A percentile compares a stretch with the other conserved stretches of the same genome.
These are phyloP conservation scores for Cutaneotrichosporon curvatum DNA, from an alignment of 1,284 basidiomycete genomes.

Conservation along the genomic window DNA sequence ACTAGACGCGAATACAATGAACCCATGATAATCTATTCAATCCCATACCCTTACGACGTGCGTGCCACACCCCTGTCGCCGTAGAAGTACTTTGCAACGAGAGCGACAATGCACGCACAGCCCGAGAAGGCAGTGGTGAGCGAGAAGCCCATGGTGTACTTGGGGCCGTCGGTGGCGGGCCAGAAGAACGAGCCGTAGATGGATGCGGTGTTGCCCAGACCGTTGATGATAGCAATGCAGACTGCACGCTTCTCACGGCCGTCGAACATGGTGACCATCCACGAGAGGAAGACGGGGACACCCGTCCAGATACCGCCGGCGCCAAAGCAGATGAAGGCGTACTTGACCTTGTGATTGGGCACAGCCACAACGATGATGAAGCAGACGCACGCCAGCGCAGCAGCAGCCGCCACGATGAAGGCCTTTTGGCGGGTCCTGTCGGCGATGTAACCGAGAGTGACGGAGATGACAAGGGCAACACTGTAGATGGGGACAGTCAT, in stretches of 20 bases:
- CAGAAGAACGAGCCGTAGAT: conserved; percentile 46
- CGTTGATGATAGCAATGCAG: conserved; percentile 41
- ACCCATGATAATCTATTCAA: too few relatives aligned
- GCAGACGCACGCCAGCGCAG: conserved; percentile 22
- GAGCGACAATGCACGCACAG: conserved; percentile 20
- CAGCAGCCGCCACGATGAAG: conserved; percentile 33
- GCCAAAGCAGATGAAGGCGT: conserved; percentile 45
- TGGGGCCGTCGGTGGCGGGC: conserved; percentile 31
- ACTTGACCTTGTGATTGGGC: conserved; percentile 29
- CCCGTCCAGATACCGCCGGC: conserved; percentile 43
- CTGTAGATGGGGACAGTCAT: conserved; percentile 49
- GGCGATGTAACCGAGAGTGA: conserved; percentile 35
- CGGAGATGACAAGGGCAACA: conserved; percentile 40
- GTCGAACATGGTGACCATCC: conserved; percentile 43
- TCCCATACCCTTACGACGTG: conserved; percentile 5
- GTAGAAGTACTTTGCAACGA: conserved; percentile 26
- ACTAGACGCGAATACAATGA: too few relatives aligned
- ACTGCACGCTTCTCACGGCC: conserved; percentile 43
- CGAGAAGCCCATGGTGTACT: conserved; percentile 39
- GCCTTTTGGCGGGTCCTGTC: conserved; percentile 43
- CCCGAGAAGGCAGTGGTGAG: conserved; percentile 37
- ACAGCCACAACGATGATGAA: conserved; percentile 41
- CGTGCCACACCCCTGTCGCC: conserved; percentile 31
- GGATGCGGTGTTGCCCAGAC: conserved; percentile 36
- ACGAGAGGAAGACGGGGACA: conserved; percentile 40